These are phyloP conservation scores for Chenopodium quinoa DNA, from an alignment of 148 eudicot genomes.

Conservation along the genomic window DNA sequence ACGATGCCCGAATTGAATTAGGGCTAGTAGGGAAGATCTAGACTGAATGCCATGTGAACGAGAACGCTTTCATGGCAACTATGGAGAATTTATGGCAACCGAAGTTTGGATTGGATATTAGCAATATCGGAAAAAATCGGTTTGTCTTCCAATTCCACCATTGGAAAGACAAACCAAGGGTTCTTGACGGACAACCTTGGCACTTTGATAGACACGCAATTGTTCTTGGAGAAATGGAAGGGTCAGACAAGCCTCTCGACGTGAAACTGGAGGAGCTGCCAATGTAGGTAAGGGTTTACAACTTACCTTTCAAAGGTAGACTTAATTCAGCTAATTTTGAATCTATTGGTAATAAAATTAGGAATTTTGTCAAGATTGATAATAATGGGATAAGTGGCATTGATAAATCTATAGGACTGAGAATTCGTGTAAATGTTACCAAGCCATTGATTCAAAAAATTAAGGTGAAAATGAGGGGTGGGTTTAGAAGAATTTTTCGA, in stretches of 20 bases:
- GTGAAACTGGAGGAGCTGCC: neutral
- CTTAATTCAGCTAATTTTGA: neutral
- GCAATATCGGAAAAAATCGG: neutral
- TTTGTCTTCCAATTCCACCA: neutral
- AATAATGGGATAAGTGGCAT: neutral
- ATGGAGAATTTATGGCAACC: neutral
- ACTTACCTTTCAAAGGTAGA: neutral
- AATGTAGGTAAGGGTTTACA: neutral
- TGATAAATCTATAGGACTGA: no score
- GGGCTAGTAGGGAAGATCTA: neutral
- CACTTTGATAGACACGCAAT: neutral
- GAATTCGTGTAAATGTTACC: no score
- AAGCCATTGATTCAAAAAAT: no score
- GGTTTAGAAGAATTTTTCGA: no score
- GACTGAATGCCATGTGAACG: neutral
- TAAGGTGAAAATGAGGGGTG: no score
- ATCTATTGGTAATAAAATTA: neutral
- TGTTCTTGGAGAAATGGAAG: neutral
- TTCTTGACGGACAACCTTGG: neutral
- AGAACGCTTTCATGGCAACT: neutral
- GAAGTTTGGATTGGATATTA: neutral
- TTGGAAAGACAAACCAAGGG: neutral
- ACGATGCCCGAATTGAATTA: neutral
- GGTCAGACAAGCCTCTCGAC: neutral
- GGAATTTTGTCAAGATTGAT: neutral